phyloP scores from a whole-genome alignment of 106 monocot genomes.

The Allium cepa region DNA sequence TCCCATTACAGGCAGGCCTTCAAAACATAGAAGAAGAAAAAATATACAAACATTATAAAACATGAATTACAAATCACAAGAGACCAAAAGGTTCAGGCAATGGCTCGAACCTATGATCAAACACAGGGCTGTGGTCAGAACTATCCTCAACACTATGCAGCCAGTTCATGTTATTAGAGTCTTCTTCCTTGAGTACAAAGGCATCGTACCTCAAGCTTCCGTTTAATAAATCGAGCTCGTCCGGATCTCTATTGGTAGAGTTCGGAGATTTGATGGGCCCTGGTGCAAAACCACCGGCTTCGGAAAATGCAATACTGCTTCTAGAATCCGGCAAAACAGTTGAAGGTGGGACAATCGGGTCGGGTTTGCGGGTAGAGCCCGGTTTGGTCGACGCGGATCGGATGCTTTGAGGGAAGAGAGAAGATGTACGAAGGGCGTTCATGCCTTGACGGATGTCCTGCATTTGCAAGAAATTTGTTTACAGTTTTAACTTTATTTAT shows the following conservation, averaged over 20 bases:
- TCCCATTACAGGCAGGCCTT: too few relatives aligned
- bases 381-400: constrained; percentile 36
- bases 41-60: too few relatives aligned
- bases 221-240: constrained; percentile 43
- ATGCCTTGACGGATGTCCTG: constrained; percentile 86
- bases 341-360: constrained; percentile 21
- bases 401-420: constrained; percentile 91
- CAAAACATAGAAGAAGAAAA: too few relatives aligned
- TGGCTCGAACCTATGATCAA: constrained; percentile 86
- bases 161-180: constrained; percentile 83
- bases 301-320: background rate
- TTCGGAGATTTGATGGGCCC: constrained; percentile 7
- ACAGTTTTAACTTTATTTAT: too few relatives aligned
- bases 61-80: constrained; percentile 2
- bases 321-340: constrained; percentile 14
- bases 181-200: constrained; percentile 70
- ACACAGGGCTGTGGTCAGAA: constrained; percentile 64
- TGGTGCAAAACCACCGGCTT: constrained; percentile 15
- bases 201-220: constrained; percentile 74
- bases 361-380: constrained; percentile 16
- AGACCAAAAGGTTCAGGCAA: constrained; percentile 79
- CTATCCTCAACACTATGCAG: constrained; percentile 75
- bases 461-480: too few relatives aligned
- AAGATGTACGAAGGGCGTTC: constrained; percentile 61
- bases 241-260: constrained; percentile 27